Evolutionary conservation across 176 grass and related monocot genomes (phyloP).

Genomic region (Aegilops speltoides): DNA sequence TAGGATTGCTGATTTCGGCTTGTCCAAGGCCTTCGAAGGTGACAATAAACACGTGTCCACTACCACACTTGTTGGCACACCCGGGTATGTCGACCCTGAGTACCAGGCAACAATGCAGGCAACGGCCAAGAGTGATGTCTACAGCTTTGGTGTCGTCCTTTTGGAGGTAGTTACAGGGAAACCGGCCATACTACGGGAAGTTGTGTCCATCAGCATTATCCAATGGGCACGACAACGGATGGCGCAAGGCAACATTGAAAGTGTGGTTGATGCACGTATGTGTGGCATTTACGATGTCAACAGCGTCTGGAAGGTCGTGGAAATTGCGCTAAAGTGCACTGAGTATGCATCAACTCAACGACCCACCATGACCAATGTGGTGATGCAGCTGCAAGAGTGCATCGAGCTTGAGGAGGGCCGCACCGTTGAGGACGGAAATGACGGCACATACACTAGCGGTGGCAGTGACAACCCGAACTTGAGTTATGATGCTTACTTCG

Average conservation of each 20-base stretch:
- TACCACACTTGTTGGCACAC: neutral
- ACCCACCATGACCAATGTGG: neutral
- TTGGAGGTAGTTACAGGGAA: neutral
- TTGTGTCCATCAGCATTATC: neutral
- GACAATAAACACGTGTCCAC: neutral
- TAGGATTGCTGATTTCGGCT: neutral
- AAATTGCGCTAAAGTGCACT: neutral
- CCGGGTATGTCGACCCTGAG: neutral
- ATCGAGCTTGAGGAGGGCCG: neutral
- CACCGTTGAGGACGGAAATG: neutral
- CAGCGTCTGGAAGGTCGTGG: neutral
- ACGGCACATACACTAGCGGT: neutral
- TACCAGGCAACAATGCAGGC: neutral
- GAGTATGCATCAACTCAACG: neutral
- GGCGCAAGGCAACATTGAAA: neutral
- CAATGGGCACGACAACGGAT: neutral
- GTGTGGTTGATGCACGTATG: neutral
- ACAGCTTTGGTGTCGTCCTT: neutral
- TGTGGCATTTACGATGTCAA: neutral
- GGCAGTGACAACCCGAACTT: neutral
- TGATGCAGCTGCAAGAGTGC: neutral
- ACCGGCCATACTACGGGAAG: neutral
- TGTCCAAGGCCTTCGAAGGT: neutral
- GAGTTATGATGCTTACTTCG: neutral
- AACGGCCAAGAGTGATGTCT: neutral